Conservation (phyloP, 1,284 basidiomycete species). For the Ganoderma resinaceum region DNA sequence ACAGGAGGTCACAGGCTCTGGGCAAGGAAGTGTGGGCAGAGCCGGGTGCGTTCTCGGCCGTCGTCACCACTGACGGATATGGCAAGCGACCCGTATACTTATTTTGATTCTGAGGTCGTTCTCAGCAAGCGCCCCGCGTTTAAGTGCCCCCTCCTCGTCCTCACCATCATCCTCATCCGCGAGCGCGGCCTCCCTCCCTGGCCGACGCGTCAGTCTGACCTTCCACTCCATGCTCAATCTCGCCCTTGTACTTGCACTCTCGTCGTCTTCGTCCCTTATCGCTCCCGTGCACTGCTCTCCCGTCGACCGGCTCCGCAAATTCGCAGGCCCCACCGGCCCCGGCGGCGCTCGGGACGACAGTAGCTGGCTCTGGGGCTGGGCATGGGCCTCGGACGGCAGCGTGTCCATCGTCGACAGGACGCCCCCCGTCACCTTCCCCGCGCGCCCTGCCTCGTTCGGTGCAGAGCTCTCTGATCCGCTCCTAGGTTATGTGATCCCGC, state of each 20-base stretch:
- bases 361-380: constrained; percentile 53
- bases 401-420: constrained; percentile 79
- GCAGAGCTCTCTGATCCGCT: constrained; percentile 72
- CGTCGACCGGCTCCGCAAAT: constrained; percentile 40
- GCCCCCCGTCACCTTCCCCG: constrained; percentile 69
- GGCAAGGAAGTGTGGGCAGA: constrained; percentile 8
- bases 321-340: constrained; percentile 22
- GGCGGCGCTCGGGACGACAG: constrained; percentile 36
- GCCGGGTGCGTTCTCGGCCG: constrained; percentile 2
- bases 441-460: constrained; percentile 76
- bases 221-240: constrained; percentile 31
- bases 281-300: constrained; percentile 29
- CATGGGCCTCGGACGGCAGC: constrained; percentile 78
- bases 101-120: constrained; percentile 13
- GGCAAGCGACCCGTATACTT: constrained; percentile 25
- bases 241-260: constrained; percentile 30
- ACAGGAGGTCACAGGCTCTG: not conserved
- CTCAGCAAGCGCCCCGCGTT: constrained; percentile 3
- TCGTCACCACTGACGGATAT: constrained; percentile 12
- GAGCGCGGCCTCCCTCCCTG: not conserved
- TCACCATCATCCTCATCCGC: not conserved
- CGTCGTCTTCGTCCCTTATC: constrained; percentile 20
- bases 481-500: constrained; percentile 79
- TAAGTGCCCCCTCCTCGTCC: not conserved
- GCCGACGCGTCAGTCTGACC: constrained; percentile 3